These are phyloP conservation scores for Zymoseptoria tritici DNA, from an alignment of 2,329 filamentous ascomycete genomes.

Conservation along the genomic window DNA sequence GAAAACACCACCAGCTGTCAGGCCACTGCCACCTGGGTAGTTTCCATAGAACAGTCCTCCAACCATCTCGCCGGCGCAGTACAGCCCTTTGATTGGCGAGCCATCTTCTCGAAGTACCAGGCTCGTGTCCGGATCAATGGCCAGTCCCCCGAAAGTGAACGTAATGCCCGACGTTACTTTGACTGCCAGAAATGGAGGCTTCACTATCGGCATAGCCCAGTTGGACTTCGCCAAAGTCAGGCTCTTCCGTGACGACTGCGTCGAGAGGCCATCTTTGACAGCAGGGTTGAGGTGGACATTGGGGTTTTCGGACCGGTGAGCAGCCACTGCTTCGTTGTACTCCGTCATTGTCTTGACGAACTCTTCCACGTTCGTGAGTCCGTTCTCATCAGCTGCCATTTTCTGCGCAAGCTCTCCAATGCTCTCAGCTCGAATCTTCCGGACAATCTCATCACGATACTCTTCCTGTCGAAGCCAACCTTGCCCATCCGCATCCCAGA, in stretches of 20 bases:
- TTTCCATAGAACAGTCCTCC: constrained; percentile 58
- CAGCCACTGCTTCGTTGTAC: constrained; percentile 53
- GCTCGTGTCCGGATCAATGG: constrained; percentile 48
- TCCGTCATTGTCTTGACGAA: constrained; percentile 48
- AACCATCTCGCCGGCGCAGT: constrained; percentile 58
- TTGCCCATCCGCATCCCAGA: constrained; percentile 52
- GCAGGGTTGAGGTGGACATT: constrained; percentile 50
- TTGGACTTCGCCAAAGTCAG: constrained; percentile 55
- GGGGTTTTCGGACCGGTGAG: constrained; percentile 41
- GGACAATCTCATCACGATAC: constrained; percentile 52
- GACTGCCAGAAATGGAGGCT: constrained; percentile 55
- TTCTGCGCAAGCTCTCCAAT: constrained; percentile 51
- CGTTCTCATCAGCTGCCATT: constrained; percentile 32
- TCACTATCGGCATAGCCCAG: constrained; percentile 54
- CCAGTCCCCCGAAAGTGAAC: constrained; percentile 61
- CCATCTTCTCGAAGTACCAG: constrained; percentile 43
- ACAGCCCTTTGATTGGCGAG: constrained; percentile 48
- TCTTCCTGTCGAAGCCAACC: constrained; percentile 54
- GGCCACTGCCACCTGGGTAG: constrained; percentile 55
- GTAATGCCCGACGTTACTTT: constrained; percentile 60
- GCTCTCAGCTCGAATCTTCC: constrained; percentile 44
- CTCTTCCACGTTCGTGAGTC: constrained; percentile 38
- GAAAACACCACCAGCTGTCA: constrained; percentile 54
- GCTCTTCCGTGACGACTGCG: constrained; percentile 41
- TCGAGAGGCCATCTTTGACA: constrained; percentile 54